phyloP scores from a whole-genome alignment of 805 yeast species.

The Candida incommunis region DNA sequence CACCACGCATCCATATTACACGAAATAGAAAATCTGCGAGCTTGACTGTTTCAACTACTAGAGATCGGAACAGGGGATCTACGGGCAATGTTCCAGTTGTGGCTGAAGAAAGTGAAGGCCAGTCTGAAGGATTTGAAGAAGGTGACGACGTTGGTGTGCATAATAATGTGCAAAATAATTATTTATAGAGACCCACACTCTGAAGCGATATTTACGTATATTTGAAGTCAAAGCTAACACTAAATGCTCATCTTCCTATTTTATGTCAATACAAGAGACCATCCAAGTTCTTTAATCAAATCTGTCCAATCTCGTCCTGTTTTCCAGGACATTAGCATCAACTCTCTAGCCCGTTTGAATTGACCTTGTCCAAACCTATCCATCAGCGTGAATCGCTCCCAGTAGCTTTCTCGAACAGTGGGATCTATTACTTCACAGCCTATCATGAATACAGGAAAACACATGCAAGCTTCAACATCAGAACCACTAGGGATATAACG shows the following conservation, averaged over 20 bases:
- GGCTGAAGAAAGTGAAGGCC: conserved; percentile 1
- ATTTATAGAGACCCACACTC: neutral
- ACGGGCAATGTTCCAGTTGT: neutral
- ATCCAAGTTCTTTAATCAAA: conserved; percentile 28
- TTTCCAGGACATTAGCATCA: conserved; percentile 40
- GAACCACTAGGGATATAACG: conserved; percentile 28
- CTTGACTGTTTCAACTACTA: neutral
- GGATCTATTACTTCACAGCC: conserved; percentile 40
- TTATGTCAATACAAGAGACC: conserved; percentile 32
- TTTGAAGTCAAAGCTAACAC: too few species aligned
- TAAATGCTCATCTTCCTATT: neutral
- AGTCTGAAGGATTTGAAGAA: neutral
- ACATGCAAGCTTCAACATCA: conserved; percentile 38
- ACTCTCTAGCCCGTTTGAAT: conserved; percentile 29
- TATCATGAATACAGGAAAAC: conserved; percentile 41
- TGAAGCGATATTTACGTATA: neutral
- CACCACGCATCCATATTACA: neutral
- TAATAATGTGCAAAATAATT: neutral
- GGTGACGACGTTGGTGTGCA: neutral
- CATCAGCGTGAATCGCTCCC: conserved; percentile 26
- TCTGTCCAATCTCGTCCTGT: conserved; percentile 38
- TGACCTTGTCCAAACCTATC: conserved; percentile 28
- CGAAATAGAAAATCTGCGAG: neutral
- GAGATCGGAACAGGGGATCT: neutral
- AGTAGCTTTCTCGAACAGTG: conserved; percentile 21